Evolutionary conservation across 768 basidiomycete species (phyloP).

Genomic region (Stropharia rugosoannulata): DNA sequence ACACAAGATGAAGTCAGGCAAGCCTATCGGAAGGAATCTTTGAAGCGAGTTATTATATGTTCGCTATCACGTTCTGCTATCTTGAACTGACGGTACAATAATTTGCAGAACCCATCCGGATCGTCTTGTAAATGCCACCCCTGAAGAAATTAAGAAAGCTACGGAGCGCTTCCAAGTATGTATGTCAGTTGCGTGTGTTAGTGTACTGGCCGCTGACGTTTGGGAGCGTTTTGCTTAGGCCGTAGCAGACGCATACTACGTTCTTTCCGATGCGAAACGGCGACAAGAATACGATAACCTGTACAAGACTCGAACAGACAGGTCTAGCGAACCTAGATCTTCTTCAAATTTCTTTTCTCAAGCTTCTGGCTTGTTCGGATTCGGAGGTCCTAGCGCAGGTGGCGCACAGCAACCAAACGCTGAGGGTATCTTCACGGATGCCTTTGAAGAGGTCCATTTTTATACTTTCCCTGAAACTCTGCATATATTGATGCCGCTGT

Average conservation of each 20-base stretch:
- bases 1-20: constrained; percentile 70
- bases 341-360: constrained; percentile 75
- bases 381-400: constrained; percentile 26
- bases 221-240: constrained; percentile 41
- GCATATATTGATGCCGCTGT: background rate
- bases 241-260: constrained; percentile 93
- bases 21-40: constrained; percentile 78
- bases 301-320: constrained; percentile 57
- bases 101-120: constrained; percentile 82
- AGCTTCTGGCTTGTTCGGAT: constrained; percentile 72
- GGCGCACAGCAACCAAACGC: constrained; percentile 61
- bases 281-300: constrained; percentile 72
- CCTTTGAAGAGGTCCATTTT: constrained; percentile 79
- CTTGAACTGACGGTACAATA: constrained; percentile 18
- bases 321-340: constrained; percentile 61
- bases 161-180: constrained; percentile 84
- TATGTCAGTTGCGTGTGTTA: background rate
- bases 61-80: background rate
- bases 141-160: constrained; percentile 66
- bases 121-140: constrained; percentile 66
- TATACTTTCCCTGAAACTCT: too few relatives aligned
- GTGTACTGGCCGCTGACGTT: background rate
- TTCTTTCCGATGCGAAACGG: constrained; percentile 77
- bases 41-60: constrained; percentile 45
- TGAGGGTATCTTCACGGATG: constrained; percentile 82